Conservation (phyloP, 108 stramenopile genomes). For the Schizochytrium sp. region DNA sequence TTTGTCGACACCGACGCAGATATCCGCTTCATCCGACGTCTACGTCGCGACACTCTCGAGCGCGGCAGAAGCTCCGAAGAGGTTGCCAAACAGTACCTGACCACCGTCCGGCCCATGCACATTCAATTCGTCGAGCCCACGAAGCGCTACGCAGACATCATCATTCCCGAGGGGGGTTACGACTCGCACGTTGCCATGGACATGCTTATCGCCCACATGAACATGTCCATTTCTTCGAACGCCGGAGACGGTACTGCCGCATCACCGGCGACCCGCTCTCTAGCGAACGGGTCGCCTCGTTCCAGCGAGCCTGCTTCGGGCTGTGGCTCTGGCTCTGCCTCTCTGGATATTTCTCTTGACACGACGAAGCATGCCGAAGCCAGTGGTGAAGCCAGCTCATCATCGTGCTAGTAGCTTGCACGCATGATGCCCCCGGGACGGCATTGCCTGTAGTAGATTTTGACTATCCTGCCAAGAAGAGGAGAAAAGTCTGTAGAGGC, state of each 20-base stretch:
- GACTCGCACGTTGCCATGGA: slow-evolving; percentile 18
- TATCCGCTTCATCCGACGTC: slow-evolving; percentile 23
- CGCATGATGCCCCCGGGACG: too few relatives aligned
- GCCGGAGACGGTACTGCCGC: not conserved
- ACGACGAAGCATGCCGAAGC: too few relatives aligned
- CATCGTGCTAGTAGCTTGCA: too few relatives aligned
- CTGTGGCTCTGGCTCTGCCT: too few relatives aligned
- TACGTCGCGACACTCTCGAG: slow-evolving; percentile 19
- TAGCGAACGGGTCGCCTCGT: not conserved
- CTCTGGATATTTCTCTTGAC: too few relatives aligned
- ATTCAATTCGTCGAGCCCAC: slow-evolving; percentile 22
- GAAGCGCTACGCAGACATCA: slow-evolving; percentile 25
- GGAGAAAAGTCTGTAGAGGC: too few relatives aligned
- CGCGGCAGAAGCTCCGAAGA: not conserved
- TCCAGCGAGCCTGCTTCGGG: not conserved
- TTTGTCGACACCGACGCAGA: slow-evolving; percentile 30
- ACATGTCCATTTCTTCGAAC: not conserved
- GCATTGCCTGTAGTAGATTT: too few relatives aligned
- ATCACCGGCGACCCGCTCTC: not conserved
- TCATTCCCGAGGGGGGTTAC: slow-evolving; percentile 23
- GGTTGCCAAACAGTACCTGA: slow-evolving; percentile 22
- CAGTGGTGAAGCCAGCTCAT: too few relatives aligned
- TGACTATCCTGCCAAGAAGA: too few relatives aligned
- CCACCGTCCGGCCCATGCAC: slow-evolving; percentile 22
- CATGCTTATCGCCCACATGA: slow-evolving; percentile 11